Evolutionary conservation across 2,329 filamentous ascomycete genomes (phyloP).

Genomic region (Pseudogymnoascus sp.): DNA sequence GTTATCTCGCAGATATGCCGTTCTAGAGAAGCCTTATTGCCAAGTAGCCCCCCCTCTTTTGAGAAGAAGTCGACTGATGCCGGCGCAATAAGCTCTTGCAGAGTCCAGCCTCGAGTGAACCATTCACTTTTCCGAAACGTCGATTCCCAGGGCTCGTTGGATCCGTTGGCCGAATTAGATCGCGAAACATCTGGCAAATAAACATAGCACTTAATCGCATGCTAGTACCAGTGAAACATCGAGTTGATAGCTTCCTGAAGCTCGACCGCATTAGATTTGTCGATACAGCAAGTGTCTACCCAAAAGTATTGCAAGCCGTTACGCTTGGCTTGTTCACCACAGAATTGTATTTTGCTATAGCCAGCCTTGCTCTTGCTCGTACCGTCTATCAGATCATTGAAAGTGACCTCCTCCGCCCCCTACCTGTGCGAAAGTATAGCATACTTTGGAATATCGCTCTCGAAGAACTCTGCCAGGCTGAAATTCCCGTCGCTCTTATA

Average conservation of each 20-base stretch:
- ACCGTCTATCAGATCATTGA: slow-evolving; percentile 10
- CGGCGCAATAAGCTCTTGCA: slow-evolving; percentile 20
- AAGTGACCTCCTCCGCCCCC: slow-evolving; percentile 13
- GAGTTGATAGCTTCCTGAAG: slow-evolving; percentile 16
- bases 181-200: slow-evolving; percentile 16
- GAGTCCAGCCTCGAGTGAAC: slow-evolving; percentile 15
- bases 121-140: slow-evolving; percentile 14
- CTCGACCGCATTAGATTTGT: slow-evolving; percentile 13
- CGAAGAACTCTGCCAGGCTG: slow-evolving; percentile 11
- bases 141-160: slow-evolving; percentile 12
- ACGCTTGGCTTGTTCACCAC: slow-evolving; percentile 9
- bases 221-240: slow-evolving; percentile 18
- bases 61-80: slow-evolving; percentile 17
- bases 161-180: neutral
- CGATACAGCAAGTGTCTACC: slow-evolving; percentile 20
- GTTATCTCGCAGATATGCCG: slow-evolving; percentile 17
- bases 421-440: slow-evolving; percentile 16
- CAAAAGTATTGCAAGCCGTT: slow-evolving; percentile 15
- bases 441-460: slow-evolving; percentile 13
- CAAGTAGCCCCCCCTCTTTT: slow-evolving; percentile 15
- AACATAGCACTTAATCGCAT: slow-evolving; percentile 15
- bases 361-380: slow-evolving; percentile 11
- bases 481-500: slow-evolving; percentile 12
- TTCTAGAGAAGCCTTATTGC: slow-evolving; percentile 17
- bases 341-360: slow-evolving; percentile 10